These are phyloP conservation scores for Rhododendron ovatum DNA, from an alignment of 148 eudicot species.

Conservation along the genomic window DNA sequence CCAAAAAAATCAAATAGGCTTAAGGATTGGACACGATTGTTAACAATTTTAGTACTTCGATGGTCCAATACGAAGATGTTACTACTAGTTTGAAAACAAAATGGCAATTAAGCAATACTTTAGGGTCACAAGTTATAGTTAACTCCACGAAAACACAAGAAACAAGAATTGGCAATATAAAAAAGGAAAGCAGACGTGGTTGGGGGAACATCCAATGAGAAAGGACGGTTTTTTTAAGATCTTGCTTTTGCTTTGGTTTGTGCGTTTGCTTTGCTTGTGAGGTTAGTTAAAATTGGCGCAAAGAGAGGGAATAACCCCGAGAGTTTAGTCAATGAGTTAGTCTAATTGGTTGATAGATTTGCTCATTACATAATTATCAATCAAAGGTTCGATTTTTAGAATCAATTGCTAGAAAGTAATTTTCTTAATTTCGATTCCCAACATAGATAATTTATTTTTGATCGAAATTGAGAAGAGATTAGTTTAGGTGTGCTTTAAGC, in stretches of 20 bases:
- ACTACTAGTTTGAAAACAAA: background rate
- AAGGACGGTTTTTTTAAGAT: constrained; percentile 22
- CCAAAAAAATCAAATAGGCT: background rate
- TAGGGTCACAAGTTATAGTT: background rate
- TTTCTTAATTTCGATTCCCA: rapidly evolving
- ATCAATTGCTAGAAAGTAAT: no score
- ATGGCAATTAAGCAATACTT: background rate
- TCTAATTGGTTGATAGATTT: background rate
- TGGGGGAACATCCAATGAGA: constrained; percentile 10
- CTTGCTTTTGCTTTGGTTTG: constrained; percentile 14
- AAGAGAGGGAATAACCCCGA: background rate
- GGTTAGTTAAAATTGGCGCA: constrained; percentile 12
- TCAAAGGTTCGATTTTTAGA: no score
- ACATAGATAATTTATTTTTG: no score
- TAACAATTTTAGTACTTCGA: background rate
- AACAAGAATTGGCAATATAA: background rate
- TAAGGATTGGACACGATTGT: background rate
- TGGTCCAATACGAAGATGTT: background rate
- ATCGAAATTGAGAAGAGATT: rapidly evolving
- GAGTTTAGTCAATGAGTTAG: no score
- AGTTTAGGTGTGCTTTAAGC: background rate
- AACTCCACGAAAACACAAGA: background rate
- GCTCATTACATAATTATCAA: no score
- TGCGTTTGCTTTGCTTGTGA: constrained; percentile 28
- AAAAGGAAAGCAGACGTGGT: background rate